Percentiles rank a stretch among this genome's conserved stretches.
These are phyloP conservation scores for Exophiala phaeomuriformis DNA, from an alignment of 2,329 filamentous ascomycete genomes.

Conservation along the genomic window DNA sequence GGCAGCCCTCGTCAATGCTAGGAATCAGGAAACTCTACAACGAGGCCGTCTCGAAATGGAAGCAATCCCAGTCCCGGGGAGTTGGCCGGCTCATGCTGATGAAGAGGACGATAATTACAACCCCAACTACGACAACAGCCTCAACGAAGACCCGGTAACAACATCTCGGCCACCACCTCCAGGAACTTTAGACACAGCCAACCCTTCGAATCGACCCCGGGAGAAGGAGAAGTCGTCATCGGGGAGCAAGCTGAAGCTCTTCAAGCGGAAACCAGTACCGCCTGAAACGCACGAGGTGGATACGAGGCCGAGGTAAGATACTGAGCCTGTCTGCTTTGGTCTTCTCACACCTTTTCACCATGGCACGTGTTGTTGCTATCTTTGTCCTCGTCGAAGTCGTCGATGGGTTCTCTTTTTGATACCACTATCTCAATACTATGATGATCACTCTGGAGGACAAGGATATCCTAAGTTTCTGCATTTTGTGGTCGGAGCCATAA, in stretches of 20 bases:
- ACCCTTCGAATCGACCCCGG: not conserved
- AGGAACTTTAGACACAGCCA: not conserved
- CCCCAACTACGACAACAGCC: not conserved
- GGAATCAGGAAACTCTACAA: constrained; percentile 20
- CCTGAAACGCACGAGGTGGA: constrained; percentile 9
- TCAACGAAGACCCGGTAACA: not conserved
- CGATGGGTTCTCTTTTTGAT: too few species aligned
- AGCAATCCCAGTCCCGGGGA: constrained; percentile 17
- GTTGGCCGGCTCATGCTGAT: constrained; percentile 14
- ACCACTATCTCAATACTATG: too few species aligned
- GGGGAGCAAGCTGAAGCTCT: constrained; percentile 14
- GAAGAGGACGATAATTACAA: not conserved
- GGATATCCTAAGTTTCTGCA: too few species aligned
- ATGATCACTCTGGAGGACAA: too few species aligned
- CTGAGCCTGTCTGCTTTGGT: too few species aligned
- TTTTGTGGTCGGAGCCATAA: too few species aligned
- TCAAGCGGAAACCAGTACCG: constrained; percentile 23
- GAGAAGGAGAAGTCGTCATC: not conserved
- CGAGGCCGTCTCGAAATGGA: constrained; percentile 21
- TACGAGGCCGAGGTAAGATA: constrained; percentile 13
- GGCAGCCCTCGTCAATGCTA: constrained; percentile 17
- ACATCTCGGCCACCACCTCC: too few species aligned
- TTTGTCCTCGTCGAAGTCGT: not conserved
- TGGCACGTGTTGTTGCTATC: not conserved
- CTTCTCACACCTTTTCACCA: too few species aligned